Evolutionary conservation across 495 filamentous ascomycete genomes (phyloP), one percentile per base, ranked within the genome.

Genomic region (Aspergillus egyptiacus): DNA sequence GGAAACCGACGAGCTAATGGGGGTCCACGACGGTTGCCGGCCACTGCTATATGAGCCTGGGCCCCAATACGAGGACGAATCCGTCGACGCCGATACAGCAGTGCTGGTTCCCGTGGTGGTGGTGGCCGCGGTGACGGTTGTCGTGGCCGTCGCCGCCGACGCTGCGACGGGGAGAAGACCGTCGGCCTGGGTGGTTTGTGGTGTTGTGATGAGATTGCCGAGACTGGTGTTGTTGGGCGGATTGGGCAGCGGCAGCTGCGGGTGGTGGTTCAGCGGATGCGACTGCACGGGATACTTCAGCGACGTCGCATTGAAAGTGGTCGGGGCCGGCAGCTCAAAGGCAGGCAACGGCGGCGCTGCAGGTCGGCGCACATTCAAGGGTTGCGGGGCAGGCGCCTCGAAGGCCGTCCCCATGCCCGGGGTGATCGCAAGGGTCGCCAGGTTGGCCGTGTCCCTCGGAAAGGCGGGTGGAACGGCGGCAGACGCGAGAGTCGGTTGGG

Each of bases 311-410:
- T 56, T 55, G 38, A 69, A 62, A n/a, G n/a, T n/a, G n/a, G 60
- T 66, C 30, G 78, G 77, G 1, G 76, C 73, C 22, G 82, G 82
- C 13, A 83, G 71, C 50, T 84, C 81, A 48, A 86, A 85, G 53
- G 62, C 71, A 37, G 82, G 80, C 31, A 87, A 70, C 39, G 72
- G 72, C 14, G 74, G 77, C 1, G 83, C 79, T 5, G 74, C 82
- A 18, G 79, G 74, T 48, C 83, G 76, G 35, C 84, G 74, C 37
- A 75, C 67, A 31, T 75, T 79, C 51, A 83, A 74, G 55, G 74
- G 69, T 27, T 68, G 61, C 36, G 62, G 66, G 20, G 66, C 37
- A 40, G 5, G 20, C 23, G 57, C 56, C 44, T 77, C 74, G 22
- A 77, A 55, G 43, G 61, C 61, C 20, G 70, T 61, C 45, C 71